Evolutionary conservation across 2,329 filamentous ascomycete genomes (phyloP).

Genomic region (Pyricularia sp.): DNA sequence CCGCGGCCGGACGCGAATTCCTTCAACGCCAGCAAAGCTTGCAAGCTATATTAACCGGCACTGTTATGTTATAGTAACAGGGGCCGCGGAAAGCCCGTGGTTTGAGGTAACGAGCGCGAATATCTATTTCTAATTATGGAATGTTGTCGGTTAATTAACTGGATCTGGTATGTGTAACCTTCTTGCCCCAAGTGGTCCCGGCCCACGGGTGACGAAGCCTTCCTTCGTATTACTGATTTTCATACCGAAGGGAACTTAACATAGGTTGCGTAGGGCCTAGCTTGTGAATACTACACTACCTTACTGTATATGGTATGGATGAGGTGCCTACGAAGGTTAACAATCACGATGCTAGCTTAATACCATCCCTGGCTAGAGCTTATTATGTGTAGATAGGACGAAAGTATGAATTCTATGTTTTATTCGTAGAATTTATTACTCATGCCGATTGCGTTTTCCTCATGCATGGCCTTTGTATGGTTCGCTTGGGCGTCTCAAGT

Average conservation of each 20-base stretch:
- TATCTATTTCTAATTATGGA: background rate
- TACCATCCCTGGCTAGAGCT: background rate
- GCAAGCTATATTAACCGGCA: background rate
- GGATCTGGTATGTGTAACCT: background rate
- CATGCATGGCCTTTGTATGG: background rate
- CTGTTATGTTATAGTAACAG: background rate
- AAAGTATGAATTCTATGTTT: background rate
- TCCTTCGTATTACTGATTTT: background rate
- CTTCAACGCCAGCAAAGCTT: background rate
- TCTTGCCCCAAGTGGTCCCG: background rate
- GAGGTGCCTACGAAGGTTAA: background rate
- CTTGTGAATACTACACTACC: too few relatives aligned
- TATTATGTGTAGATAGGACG: background rate
- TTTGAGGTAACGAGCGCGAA: background rate
- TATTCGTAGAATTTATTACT: background rate
- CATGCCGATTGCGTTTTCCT: background rate
- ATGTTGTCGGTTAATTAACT: background rate
- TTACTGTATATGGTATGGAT: background rate
- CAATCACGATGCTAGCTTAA: background rate
- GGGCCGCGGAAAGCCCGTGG: background rate
- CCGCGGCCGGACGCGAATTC: background rate
- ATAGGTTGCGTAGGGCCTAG: too few relatives aligned
- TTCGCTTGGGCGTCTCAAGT: background rate
- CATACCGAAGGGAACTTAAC: background rate
- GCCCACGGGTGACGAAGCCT: background rate